phyloP scores from a whole-genome alignment of 805 yeast species.

The Yamadazyma tumulicola region DNA sequence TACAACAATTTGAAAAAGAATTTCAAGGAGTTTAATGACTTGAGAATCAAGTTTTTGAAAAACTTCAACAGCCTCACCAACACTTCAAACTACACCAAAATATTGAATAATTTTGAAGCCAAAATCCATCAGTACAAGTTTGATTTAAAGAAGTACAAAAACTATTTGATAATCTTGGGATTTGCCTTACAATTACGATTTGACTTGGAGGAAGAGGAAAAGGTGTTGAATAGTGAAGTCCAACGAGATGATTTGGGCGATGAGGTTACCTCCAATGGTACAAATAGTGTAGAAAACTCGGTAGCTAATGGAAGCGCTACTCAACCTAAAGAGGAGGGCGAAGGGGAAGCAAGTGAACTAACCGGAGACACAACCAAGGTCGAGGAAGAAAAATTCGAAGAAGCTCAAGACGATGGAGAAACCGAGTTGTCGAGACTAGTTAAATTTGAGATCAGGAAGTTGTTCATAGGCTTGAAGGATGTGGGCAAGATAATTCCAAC shows the following conservation, averaged over 20 bases:
- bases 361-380: constrained; percentile 4
- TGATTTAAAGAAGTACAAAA: constrained; percentile 44
- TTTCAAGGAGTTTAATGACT: constrained; percentile 29
- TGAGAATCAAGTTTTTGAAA: constrained; percentile 27
- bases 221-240: constrained; percentile 5
- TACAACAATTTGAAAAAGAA: constrained; percentile 36
- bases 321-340: not conserved
- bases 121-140: constrained; percentile 41
- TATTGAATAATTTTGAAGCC: constrained; percentile 37
- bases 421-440: constrained; percentile 32
- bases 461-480: constrained; percentile 29
- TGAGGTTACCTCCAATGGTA: not conserved
- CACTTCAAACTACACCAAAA: constrained; percentile 32
- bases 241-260: not conserved
- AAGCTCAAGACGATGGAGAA: constrained; percentile 16
- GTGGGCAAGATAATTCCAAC: constrained; percentile 32
- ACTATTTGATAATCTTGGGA: constrained; percentile 44
- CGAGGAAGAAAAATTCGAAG: constrained; percentile 3
- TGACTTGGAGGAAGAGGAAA: constrained; percentile 36
- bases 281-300: not conserved
- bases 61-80: constrained; percentile 23
- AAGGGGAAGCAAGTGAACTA: constrained; percentile 2
- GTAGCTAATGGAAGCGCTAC: not conserved
- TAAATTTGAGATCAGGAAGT: constrained; percentile 28
- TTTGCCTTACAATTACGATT: constrained; percentile 45